These are phyloP conservation scores for Pseudogymnoascus sp. DNA, from an alignment of 2,329 filamentous ascomycete species.

Conservation along the genomic window DNA sequence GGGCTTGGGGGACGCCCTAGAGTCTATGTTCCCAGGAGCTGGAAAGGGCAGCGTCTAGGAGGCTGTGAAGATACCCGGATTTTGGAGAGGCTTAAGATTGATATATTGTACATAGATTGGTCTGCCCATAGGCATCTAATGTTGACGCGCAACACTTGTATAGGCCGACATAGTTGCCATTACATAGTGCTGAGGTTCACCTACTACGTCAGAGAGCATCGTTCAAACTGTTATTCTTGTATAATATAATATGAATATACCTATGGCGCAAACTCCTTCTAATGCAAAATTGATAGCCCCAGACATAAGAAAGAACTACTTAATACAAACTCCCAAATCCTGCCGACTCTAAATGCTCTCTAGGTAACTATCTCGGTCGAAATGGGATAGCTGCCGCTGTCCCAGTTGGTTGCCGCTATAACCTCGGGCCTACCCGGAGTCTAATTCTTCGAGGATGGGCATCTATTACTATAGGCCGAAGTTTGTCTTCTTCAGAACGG, in stretches of 20 bases:
- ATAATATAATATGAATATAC: not conserved
- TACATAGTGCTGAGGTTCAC: not conserved
- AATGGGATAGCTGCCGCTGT: not conserved
- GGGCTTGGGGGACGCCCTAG: constrained; percentile 10
- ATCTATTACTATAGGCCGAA: not conserved
- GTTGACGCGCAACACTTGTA: not conserved
- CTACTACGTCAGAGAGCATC: not conserved
- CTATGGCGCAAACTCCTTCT: not conserved
- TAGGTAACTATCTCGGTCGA: not conserved
- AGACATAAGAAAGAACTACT: not conserved
- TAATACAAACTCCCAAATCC: not conserved
- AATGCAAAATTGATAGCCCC: not conserved
- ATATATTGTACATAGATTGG: not conserved
- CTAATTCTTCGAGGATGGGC: not conserved
- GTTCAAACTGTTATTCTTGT: not conserved
- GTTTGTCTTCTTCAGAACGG: not conserved
- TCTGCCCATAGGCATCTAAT: not conserved
- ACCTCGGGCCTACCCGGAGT: not conserved
- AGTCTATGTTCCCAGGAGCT: constrained; percentile 12
- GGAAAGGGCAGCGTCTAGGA: constrained; percentile 3
- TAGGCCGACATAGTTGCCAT: not conserved
- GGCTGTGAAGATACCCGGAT: not conserved
- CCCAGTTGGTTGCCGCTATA: not conserved
- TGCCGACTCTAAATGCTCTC: not conserved
- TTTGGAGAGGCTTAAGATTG: not conserved